Evolutionary conservation across 2,329 filamentous ascomycete genomes (phyloP).

Genomic region (Diaporthe vaccinii): DNA sequence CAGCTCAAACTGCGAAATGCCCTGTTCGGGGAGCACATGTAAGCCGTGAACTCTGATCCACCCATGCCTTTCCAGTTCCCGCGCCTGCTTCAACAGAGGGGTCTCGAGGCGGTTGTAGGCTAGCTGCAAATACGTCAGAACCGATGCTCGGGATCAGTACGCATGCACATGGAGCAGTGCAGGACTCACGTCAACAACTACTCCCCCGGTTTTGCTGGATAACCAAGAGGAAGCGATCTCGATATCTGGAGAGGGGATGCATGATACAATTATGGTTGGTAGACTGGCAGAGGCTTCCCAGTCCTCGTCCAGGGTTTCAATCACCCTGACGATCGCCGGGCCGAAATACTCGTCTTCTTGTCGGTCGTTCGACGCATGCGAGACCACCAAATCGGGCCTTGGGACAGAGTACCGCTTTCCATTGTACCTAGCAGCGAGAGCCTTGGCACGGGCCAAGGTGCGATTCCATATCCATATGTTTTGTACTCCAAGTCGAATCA

Average conservation of each 20-base stretch:
- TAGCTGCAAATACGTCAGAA: conserved; percentile 55
- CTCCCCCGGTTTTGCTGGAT: conserved; percentile 2
- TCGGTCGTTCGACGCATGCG: not conserved
- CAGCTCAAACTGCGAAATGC: conserved; percentile 73
- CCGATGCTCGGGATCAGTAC: not conserved
- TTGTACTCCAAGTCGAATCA: conserved; percentile 70
- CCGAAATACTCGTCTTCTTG: not conserved
- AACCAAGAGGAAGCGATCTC: not conserved
- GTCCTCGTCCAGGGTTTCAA: not conserved
- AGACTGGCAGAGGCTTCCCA: not conserved
- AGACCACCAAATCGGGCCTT: not conserved
- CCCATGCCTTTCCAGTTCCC: conserved; percentile 58
- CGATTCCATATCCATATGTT: conserved; percentile 72
- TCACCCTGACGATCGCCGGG: conserved; percentile 2
- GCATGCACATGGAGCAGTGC: too few relatives aligned
- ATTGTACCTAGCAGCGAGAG: conserved; percentile 63
- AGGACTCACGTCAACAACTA: conserved; percentile 2
- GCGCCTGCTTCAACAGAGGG: conserved; percentile 68
- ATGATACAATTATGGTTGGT: conserved; percentile 19
- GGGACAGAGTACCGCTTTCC: not conserved
- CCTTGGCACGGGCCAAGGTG: conserved; percentile 64
- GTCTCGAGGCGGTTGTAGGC: conserved; percentile 60
- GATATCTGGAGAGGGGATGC: conserved; percentile 5
- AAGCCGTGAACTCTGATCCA: conserved; percentile 73
- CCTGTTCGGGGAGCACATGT: conserved; percentile 72